Base-by-base conservation (phyloP, 768 basidiomycete genomes). In the Heimioporus sp. region DNA sequence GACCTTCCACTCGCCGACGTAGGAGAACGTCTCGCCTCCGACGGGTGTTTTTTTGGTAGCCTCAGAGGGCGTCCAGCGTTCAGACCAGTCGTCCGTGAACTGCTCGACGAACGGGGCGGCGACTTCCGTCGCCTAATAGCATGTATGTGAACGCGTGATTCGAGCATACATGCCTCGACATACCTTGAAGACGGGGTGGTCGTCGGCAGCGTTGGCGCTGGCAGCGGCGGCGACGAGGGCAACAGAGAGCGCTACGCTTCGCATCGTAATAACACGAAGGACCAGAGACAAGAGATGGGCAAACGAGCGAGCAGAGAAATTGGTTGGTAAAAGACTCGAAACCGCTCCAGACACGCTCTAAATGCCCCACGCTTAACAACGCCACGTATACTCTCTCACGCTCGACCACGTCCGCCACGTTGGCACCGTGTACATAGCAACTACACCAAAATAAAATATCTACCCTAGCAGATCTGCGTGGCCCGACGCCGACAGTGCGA, bases 21-120 rank as follows among this genome's bases (percentile, higher is more conserved):
- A 97, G 66, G 88, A 91, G 78, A 94, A 97, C 36, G 86, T 98
- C 79, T 99, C 97, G 58, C 90, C 86, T 57, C 93, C 92, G 50
- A 92, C 91, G 45, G 92, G 87, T 13, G 93, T 96, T 83, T 96
- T 94, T 81, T 98, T 98, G 60, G 94, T 98, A 9, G 97, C 97
- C 68, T 93, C 87, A 5, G 95, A 98, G 35, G 95, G 86, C 46
- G 91, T 93, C 96, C 97, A 99, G 51, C 95, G 89, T 56, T 87
- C 79, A 12, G 85, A 65, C 87, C 93, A 96, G 73, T 90, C 87
- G 44, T 86, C 84, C 16, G 86, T 90, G 80, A 98, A 99, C 71
- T 99, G 97, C 72, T 99, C 97, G 58, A 99, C 64, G 77, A 98
- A 98, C 38, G 91, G 86, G 7, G 88, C 93, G 64, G 86, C 85